Base-by-base conservation (phyloP, 2,329 filamentous ascomycete genomes). In the Aspergillus sp. region DNA sequence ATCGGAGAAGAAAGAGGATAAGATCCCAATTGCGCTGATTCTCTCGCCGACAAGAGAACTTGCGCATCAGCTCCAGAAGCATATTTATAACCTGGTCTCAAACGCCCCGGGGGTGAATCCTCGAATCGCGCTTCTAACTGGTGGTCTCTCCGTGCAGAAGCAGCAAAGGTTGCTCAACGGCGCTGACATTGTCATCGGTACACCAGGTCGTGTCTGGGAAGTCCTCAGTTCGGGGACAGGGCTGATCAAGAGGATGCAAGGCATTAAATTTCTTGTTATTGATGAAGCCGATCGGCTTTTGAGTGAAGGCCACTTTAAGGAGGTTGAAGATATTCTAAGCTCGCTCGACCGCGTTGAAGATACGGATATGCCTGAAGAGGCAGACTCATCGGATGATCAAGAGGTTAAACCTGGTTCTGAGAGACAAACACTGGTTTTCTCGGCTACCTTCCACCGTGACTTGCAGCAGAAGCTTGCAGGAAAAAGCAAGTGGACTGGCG, bases 201-300 rank as follows among this genome's bases (percentile, higher is more conserved):
- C 95, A 0, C 95, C 95, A 0, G 95, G 95, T 25, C 88, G 95
- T 63, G 77, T 98, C 50, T 99, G 95, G 95, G 95, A 99, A 74
- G 89, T 99, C 6, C 87, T 98, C 62, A 92, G 91, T 74, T 87
- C 87, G 1, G 91, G 90, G 49, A 84, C 85, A 11, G 87, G 88
- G 6, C 77, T 96, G 23, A 85, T 94, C 60, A 80, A 82, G 2
- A 86, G 87, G 2, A 88, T 99, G 70, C 89, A 89, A 72, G 79
- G 85, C 54, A 89, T 97, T 52, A 84, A 85, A 54, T 98, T 94
- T 74, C 80, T 99, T 2, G 92, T 98, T 0, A 85, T 99, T 1
- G 95, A 99, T 69, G 95, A 99, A 77, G 95, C 95, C 0, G 95
- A 99, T 80, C 86, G 95, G 56, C 82, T 99, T 19, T 84, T 99